Base-by-base conservation (phyloP, 2,329 filamentous ascomycete species). In the Gyromitra esculenta region DNA sequence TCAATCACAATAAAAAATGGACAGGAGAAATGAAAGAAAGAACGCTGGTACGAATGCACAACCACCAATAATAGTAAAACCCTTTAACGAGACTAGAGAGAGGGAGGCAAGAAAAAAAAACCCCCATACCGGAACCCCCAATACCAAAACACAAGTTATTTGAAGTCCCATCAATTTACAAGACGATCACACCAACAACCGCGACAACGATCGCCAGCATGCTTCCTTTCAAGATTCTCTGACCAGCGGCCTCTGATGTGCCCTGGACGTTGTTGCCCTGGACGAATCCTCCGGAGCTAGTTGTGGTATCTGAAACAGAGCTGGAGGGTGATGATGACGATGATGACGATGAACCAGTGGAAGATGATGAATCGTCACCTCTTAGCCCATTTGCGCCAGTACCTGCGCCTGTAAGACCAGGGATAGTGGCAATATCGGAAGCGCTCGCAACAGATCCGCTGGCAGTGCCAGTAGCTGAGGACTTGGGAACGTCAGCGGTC, bases 341-440 rank as follows among this genome's bases (percentile, higher is more conserved):
- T 50, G 31, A 69, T 15, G 45, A 41, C 15, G 74, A 56, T n/a
- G 75, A 67, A 1, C 50, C 71, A 80, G 79, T 79, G 9, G 74
- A 63, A 21, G 57, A 41, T 8, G 57, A 41, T 11, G 35, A 21
- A 9, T 82, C 83, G 54, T 83, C 83, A 15, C 73, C 77, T 54
- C 79, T 80, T 41, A 77, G 76, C 56, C 79, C 74, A 52, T 78
- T 81, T n/a, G 79, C 78, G 73, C 85, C 85, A 52, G 85, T 84
- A 21, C 87, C 86, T 37, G 84, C 85, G 56, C 87, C 87, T 60
- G 85, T 86, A 37, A 89, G 84, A 82, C 88, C 89, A 35, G 88
- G 88, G 35, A 90, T 85, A 60, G 86, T 87, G 63, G 83, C 82
- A 35, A 82, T 76, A 72, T 86, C 84, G 13, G 82, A 81, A 31